A percentile compares a stretch with the other conserved stretches of the same genome.
Evolutionary conservation across 441 rosid genomes (phyloP).

Genomic region (Populus trichocarpa): DNA sequence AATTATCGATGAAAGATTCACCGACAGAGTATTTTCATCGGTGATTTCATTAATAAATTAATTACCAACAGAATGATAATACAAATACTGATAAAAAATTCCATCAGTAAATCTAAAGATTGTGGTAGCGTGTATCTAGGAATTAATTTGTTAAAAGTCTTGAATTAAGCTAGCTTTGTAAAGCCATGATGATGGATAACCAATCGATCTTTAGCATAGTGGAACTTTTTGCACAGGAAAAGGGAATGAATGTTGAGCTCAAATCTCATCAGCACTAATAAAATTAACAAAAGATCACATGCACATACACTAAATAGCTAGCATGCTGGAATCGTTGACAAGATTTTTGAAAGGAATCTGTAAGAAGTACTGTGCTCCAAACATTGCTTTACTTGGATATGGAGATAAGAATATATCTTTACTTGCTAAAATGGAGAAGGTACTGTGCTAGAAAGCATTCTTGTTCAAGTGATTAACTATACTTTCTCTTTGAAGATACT

Average conservation of each 20-base stretch:
- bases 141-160: neutral
- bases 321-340: neutral
- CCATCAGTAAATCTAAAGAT: too few species aligned
- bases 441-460: neutral
- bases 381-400: too few species aligned
- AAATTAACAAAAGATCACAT: neutral
- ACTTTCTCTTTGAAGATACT: neutral
- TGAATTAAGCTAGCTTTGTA: neutral
- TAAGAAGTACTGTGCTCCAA: neutral
- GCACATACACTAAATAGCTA: neutral
- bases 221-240: neutral
- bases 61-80: too few species aligned
- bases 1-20: too few species aligned
- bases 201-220: neutral
- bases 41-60: too few species aligned
- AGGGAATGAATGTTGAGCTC: neutral
- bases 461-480: neutral
- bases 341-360: neutral
- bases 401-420: too few species aligned
- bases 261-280: neutral
- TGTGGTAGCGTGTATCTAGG: neutral
- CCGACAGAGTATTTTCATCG: accelerated
- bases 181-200: neutral
- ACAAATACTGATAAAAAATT: too few species aligned
- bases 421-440: too few species aligned